Base-by-base conservation (phyloP, 2,329 filamentous ascomycete genomes). In the Penicillium concentricum region DNA sequence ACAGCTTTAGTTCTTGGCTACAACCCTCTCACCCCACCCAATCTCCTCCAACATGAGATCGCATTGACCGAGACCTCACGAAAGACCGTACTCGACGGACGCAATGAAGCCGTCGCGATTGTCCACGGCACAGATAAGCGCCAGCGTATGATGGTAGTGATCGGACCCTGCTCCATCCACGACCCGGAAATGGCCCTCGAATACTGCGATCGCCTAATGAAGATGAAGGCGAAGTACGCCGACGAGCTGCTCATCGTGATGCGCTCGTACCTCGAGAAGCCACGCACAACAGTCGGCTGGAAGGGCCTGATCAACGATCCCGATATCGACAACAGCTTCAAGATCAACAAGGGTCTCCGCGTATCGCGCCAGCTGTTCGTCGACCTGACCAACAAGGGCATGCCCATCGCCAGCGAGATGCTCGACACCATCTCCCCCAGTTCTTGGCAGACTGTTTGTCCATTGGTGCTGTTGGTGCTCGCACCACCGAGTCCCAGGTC, bases 301-400 rank as follows among this genome's bases (percentile, higher is more conserved):
- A 99, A 99, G 81, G 94, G 94, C 48, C 81, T 99, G 68, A 96
- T 99, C 80, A 97, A 99, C 75, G 94, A 99, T 77, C 94, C 94
- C 2, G 93, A 97, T 71, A 96, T 99, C 72, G 92, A 97, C 77
- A 93, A 96, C 75, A 94, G 89, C 76, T 97, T 96, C 88, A 87
- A 97, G 79, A 97, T 99, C 80, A 97, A 97, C 83, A 97, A 97
- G 82, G 94, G 94, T 20, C 78, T 99, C 70, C 87, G 90, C 49
- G 81, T 92, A 54, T 90, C 91, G 54, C 85, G 94, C 66, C 88
- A 97, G 77, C 84, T 99, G 72, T 97, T 97, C 77, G 88, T 95
- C 61, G 92, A 97, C 74, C 81, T 99, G 66, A 97, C 93, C 0
- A 82, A 85, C 74, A 89, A 87, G 79, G 94, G 94, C 70, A 96